Evolutionary conservation across 2,329 filamentous ascomycete genomes (phyloP).

Genomic region (Orbilia brochopaga): DNA sequence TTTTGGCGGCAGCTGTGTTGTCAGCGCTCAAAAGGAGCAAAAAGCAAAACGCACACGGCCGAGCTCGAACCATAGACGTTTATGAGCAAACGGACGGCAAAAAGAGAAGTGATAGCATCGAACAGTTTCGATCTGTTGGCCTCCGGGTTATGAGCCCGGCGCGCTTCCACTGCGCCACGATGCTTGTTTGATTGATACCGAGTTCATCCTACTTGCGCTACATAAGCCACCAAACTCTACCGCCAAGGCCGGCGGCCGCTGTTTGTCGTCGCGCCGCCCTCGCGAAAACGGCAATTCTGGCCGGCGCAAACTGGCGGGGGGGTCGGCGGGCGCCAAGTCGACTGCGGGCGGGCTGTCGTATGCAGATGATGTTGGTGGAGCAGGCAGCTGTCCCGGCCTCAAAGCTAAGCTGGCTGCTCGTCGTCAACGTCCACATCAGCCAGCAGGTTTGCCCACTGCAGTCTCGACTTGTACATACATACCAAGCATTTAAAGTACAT

Average conservation of each 20-base stretch:
- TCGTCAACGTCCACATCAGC: conserved; percentile 49
- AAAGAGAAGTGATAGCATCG: conserved; percentile 45
- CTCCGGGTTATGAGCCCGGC: conserved; percentile 51
- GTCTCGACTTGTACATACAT: not conserved
- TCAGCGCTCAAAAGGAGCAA: not conserved
- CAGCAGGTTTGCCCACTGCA: conserved; percentile 24
- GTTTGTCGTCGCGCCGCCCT: no score
- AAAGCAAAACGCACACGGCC: conserved; percentile 22
- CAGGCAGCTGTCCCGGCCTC: conserved; percentile 3
- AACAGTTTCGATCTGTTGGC: conserved; percentile 52
- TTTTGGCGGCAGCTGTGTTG: conserved; percentile 5
- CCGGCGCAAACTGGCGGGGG: conserved; percentile 1
- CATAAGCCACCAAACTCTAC: conserved; percentile 1
- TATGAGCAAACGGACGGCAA: not conserved
- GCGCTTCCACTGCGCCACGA: conserved; percentile 51
- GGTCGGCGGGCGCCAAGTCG: conserved; percentile 5
- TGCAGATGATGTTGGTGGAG: conserved; percentile 35
- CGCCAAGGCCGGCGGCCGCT: conserved; percentile 18
- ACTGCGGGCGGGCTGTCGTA: conserved; percentile 25
- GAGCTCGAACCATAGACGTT: conserved; percentile 35
- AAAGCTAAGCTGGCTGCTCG: conserved; percentile 23
- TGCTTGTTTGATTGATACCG: conserved; percentile 29
- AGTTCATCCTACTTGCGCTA: not conserved
- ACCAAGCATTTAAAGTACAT: not conserved
- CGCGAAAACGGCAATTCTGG: no score